Base-by-base conservation (phyloP, 2,329 filamentous ascomycete species). In the Tricladium varicosporioides region DNA sequence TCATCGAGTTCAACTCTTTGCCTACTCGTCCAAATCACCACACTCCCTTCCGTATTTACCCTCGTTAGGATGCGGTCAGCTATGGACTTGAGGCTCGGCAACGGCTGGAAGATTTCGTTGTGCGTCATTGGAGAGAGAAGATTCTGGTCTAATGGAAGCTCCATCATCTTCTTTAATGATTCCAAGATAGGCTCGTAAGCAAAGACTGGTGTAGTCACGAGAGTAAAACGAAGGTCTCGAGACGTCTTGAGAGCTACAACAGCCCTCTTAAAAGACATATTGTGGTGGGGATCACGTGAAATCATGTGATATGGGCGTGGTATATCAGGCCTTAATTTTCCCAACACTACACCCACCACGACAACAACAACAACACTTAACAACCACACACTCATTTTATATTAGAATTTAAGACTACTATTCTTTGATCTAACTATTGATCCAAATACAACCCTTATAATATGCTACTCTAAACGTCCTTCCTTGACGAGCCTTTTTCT, bases 181-280 rank as follows among this genome's bases (percentile, higher is more conserved):
- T 78, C 69, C 9, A 91, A 67, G 1, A 90, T 76, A 0, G 87
- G 87, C 55, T 89, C 83, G 53, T 86, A 89, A 0, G 86, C 83
- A 65, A 89, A 90, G 0, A 85, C 77, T 0, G 86, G 75, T 0
- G 49, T 52, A 15, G 19, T 42, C 2, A 18, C 19, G n/a, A 9
- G 40, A 42, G 46, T 53, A 46, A 45, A 53, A 33, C 40, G 31
- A 53, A 36, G n/a, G 40, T 36, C 51, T 15, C 19, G 31, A 18
- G 32, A 45, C 51, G 40, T 19, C 46, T 53, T 36, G 46, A 53
- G 33, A 19, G 40, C 40, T 45, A 46, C 40, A 53, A 53, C 31
- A 53, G 40, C 19, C 19, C 33, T 53, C 27, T 53, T 36, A 53
- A 53, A 53, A 42, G 18, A 53, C 32, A 8, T 7, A 13, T 13